Evolutionary conservation across 306 rosid genomes (phyloP), one percentile per base, ranked within the genome.

Genomic region (Cicer cuneatum): DNA sequence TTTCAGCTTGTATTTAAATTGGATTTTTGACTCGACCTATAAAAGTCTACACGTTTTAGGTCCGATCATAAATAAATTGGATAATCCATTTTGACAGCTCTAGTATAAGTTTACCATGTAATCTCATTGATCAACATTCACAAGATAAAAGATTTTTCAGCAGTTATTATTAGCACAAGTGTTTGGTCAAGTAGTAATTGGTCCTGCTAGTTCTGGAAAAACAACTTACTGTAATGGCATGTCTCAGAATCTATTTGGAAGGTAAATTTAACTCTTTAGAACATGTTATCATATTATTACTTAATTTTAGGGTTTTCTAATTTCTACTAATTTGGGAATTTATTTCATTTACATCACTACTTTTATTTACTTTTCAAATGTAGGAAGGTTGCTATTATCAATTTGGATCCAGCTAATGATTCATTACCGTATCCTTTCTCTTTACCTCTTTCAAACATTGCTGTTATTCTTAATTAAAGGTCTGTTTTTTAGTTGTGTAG

Each of bases 191-290:
- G 83, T 93, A 63, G 97, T 91, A 43, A 80, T 91, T 46, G 98
- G 98, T 73, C 98, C 97, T 33, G 97, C 98, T 54, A 96, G 98
- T 19, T 89, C 97, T n/a, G 98, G 98, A n/a, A 93, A 93, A 84
- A 89, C 98, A 47, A 93, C 98, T n/a, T 93, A 91, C 82, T 93
- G 97, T 81, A 93, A 93, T 68, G 98, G 98, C 78, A 88, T 93
- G 98, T 91, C 98, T 67, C 98, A 93, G 79, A 45, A 71, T 49
- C 94, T 93, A 48, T 91, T 93, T 38, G 98, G 98, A 84, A 91
- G 98, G 98, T 91, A 29, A 74, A 48, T 51, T 42, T 29, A 2
- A 40, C 29, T 24, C 71, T 73, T 43, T 61, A 21, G 12, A 24
- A 43, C 35, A 40, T 46, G 40, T 33, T 60, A 35, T 45, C 10